Percentiles rank a stretch among this genome's conserved stretches.
Conservation (phyloP, 202 grass and related monocot species). For the Eragrostis tef region DNA sequence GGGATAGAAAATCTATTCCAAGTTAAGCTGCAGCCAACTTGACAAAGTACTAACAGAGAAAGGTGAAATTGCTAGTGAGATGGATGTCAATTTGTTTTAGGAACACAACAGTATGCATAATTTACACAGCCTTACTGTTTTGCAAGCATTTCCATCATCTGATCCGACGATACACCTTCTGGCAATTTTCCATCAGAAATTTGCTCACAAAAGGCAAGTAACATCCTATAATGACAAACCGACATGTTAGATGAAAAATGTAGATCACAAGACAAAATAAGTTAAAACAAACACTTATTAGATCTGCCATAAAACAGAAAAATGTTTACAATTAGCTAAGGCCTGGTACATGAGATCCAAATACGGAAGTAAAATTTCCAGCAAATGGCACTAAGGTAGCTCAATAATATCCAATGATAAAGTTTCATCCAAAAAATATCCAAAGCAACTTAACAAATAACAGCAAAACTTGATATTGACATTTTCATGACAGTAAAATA, state of each 20-base stretch:
- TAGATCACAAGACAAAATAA: not conserved
- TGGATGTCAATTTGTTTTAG: not conserved
- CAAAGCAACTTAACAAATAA: constrained; percentile 8
- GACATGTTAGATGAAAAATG: constrained; percentile 28
- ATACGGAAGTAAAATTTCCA: not conserved
- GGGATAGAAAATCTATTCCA: not conserved
- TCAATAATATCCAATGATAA: not conserved
- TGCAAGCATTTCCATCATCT: constrained; percentile 74
- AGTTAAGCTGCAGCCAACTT: not conserved
- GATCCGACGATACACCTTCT: constrained; percentile 58
- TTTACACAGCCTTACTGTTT: constrained; percentile 53
- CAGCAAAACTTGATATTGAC: not conserved
- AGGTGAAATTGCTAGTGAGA: constrained; percentile 4
- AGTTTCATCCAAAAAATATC: too few relatives aligned
- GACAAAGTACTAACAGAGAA: not conserved
- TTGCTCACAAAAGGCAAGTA: constrained; percentile 83
- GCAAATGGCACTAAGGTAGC: not conserved
- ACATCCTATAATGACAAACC: constrained; percentile 69
- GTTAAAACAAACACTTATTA: not conserved
- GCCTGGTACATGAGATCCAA: not conserved
- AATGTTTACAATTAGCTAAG: not conserved
- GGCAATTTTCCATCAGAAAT: constrained; percentile 53
- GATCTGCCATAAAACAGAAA: not conserved
- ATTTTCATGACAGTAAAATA: not conserved
- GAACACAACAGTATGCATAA: not conserved